These are phyloP conservation scores for Forsythia viridissima DNA, from an alignment of 257 asterid genomes.

Conservation along the genomic window DNA sequence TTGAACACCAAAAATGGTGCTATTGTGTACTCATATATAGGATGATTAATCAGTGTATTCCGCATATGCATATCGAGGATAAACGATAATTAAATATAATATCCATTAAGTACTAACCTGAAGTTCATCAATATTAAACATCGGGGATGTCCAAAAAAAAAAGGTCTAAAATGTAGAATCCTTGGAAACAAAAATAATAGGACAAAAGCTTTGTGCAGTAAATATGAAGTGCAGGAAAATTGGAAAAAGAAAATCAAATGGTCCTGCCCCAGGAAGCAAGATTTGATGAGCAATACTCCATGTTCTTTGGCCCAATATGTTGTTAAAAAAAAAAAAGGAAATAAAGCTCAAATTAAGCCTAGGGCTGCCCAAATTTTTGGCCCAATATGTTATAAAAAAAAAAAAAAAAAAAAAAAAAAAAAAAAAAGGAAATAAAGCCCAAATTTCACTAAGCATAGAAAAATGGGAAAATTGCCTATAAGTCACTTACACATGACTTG, in stretches of 20 bases:
- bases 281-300: no score
- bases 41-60: not conserved
- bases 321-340: no score
- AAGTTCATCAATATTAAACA: not conserved
- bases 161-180: not conserved
- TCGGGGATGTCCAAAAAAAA: not conserved
- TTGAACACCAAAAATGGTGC: not conserved
- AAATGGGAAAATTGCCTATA: no score
- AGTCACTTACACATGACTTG: no score
- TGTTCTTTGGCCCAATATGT: no score
- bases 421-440: no score
- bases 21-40: not conserved
- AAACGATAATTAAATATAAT: not conserved
- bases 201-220: slow-evolving; percentile 2
- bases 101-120: slow-evolving; percentile 1
- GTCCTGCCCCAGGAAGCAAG: not conserved
- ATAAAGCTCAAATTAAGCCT: no score
- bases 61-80: not conserved
- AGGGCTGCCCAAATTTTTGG: no score
- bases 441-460: no score
- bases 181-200: not conserved
- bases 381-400: no score
- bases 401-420: no score
- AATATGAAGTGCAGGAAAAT: slow-evolving; percentile 16
- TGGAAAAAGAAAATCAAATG: slow-evolving; percentile 3